Percentiles rank a stretch among this genome's conserved stretches.
Conservation (phyloP, 2,329 filamentous ascomycete genomes). For the Colletotrichum graminicola region DNA sequence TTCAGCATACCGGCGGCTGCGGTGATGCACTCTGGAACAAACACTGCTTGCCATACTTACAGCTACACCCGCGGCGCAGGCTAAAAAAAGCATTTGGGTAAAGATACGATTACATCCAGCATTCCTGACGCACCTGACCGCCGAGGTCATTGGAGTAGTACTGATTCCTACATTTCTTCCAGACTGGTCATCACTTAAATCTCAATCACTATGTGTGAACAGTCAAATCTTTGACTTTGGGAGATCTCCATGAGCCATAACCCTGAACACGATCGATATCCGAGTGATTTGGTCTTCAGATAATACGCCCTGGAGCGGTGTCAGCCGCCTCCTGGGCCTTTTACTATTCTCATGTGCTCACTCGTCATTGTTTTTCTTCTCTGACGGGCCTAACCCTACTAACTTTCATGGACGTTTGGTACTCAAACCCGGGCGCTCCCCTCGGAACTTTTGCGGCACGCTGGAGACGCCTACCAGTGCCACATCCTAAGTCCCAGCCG, state of each 20-base stretch:
- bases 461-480: slow-evolving; percentile 18
- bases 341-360: neutral
- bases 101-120: slow-evolving; percentile 22
- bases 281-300: neutral
- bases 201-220: neutral
- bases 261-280: neutral
- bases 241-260: slow-evolving; percentile 9
- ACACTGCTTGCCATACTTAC: neutral
- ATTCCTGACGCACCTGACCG: slow-evolving; percentile 10
- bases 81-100: slow-evolving; percentile 12
- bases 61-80: neutral
- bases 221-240: neutral
- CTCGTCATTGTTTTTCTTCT: slow-evolving; percentile 2
- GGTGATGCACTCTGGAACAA: neutral
- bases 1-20: neutral
- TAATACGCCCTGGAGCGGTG: neutral
- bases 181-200: neutral
- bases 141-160: neutral
- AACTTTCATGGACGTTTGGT: slow-evolving; percentile 3
- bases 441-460: slow-evolving; percentile 13
- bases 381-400: neutral
- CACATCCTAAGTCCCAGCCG: neutral
- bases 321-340: neutral
- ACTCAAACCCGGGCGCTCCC: neutral
- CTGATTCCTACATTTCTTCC: slow-evolving; percentile 4